Evolutionary conservation across 768 basidiomycete genomes (phyloP), one percentile per base, ranked within the genome.

Genomic region (Agaricus sinodeliciosus): DNA sequence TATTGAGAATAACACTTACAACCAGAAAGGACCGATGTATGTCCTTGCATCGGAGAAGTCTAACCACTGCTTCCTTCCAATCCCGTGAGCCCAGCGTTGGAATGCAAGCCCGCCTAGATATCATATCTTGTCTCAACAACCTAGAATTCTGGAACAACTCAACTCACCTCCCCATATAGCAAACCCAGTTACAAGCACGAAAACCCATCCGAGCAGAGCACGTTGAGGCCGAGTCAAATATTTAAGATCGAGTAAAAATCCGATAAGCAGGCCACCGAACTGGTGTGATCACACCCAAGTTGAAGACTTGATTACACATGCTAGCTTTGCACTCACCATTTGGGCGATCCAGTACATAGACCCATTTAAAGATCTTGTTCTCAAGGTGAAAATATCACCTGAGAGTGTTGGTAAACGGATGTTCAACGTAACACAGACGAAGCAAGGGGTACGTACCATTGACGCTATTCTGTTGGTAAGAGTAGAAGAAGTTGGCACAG

Each of bases 401-500:
- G 40, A 19, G 18, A 54, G 16, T 8, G 31, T 19, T 44, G 15
- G 43, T 15, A 9, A 45, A 15, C 13, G 36, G 44, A 53, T 45
- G 22, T 8, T 11, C 2, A 25, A 12, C 6, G n/a, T 31, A 22
- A 13, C 13, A 18, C 9, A 8, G 39, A 28, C 7, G n/a, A 9
- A 19, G 16, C 18, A 41, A 34, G 19, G 8, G 31, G 15, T 15
- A 39, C 56, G 31, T 42, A 63, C 62, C 64, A 27, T 65, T 64
- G 22, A 65, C 64, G 15, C 47, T 60, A 47, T 64, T 66, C 36
- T 64, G 63, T 34, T 64, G 63, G 49, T 66, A 66, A 19, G 65
- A 66, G 48, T 66, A 66, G 57, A 66, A 66, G 52, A 66, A 66
- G 42, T 66, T 66, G 51, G 65, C 65, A 43, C 65, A 64, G 57